Base-by-base conservation (phyloP, 2,329 filamentous ascomycete species). In the Neofusicoccum sp. region DNA sequence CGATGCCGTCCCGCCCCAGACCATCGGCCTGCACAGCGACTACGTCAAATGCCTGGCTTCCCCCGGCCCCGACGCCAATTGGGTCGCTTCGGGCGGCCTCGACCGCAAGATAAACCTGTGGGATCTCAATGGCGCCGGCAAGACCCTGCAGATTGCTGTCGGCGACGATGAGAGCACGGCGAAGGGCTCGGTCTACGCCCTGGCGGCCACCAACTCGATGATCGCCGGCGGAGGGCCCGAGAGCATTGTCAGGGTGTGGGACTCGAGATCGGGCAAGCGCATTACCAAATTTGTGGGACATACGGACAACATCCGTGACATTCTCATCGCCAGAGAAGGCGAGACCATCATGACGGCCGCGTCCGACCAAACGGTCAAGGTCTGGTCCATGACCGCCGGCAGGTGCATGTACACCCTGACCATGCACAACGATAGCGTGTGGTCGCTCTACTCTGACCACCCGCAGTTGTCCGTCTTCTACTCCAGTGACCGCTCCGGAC, bases 381-480 rank as follows among this genome's bases (percentile, higher is more conserved):
- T 98, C 64, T 99, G 95, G 95, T 97, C 93, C 68, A 89, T 98
- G 69, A 95, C 91, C 9, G 94, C 93, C 28, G 95, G 95, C 62
- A 86, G 95, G 69, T 99, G 95, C 82, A 94, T 98, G 89, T 92
- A 97, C 77, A 99, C 95, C 0, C 85, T 99, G 70, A 97, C 93
- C 61, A 99, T 99, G 95, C 95, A 99, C 79, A 96, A 96, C 73
- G 93, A 97, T 73, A 97, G 93, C 74, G 92, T 99, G 28, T 99
- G 95, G 95, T 96, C 92, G 1, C 83, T 99, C 28, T 96, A 90
- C 77, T 97, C 95, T 0, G 89, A 94, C 61, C 87, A 96, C 70
- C 93, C 93, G 0, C 85, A 90, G 64, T 84, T 99, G 3, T 89
- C 89, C 8, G 86, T 97, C 34, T 98, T 99, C 77, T 98, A 98